phyloP scores from a whole-genome alignment of 2,329 filamentous ascomycete genomes.

The Colletotrichum cereale region DNA sequence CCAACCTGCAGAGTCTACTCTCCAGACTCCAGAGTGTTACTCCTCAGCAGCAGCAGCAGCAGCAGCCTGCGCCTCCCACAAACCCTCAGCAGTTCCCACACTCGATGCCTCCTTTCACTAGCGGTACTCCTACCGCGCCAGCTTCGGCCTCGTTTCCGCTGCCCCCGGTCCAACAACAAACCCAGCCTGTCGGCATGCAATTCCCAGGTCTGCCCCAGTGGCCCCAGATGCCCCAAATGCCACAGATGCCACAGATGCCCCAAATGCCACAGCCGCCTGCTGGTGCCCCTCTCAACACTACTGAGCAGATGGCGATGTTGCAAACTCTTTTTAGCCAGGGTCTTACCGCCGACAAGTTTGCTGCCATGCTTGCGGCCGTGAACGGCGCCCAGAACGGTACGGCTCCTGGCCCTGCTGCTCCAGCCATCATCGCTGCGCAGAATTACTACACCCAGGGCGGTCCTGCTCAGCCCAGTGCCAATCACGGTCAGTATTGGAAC shows the following conservation, averaged over 20 bases:
- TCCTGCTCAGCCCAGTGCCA: slow-evolving; percentile 53
- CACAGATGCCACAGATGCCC: neutral
- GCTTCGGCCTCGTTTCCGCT: slow-evolving; percentile 64
- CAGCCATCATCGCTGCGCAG: slow-evolving; percentile 49
- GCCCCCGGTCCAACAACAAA: slow-evolving; percentile 48
- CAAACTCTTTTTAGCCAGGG: slow-evolving; percentile 82
- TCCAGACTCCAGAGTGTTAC: slow-evolving; percentile 26
- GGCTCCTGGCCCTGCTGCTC: slow-evolving; percentile 49
- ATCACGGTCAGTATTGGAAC: slow-evolving; percentile 68
- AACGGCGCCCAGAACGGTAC: slow-evolving; percentile 52
- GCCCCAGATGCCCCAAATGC: neutral
- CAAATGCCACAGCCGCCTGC: slow-evolving; percentile 47
- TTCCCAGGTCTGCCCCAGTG: slow-evolving; percentile 49
- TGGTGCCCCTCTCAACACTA: slow-evolving; percentile 64
- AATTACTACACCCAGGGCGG: slow-evolving; percentile 34
- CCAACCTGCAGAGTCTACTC: slow-evolving; percentile 13
- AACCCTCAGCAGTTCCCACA: slow-evolving; percentile 15
- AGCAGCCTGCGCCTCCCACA: slow-evolving; percentile 8
- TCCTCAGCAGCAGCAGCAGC: slow-evolving; percentile 19
- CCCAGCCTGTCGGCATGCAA: slow-evolving; percentile 19
- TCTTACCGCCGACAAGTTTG: slow-evolving; percentile 82
- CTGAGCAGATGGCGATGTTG: slow-evolving; percentile 77
- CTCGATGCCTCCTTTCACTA: slow-evolving; percentile 55
- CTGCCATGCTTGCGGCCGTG: slow-evolving; percentile 67
- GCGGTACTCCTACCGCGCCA: slow-evolving; percentile 59